Evolutionary conservation across 495 filamentous ascomycete genomes (phyloP).

Genomic region (Amphirosellinia nigrospora): DNA sequence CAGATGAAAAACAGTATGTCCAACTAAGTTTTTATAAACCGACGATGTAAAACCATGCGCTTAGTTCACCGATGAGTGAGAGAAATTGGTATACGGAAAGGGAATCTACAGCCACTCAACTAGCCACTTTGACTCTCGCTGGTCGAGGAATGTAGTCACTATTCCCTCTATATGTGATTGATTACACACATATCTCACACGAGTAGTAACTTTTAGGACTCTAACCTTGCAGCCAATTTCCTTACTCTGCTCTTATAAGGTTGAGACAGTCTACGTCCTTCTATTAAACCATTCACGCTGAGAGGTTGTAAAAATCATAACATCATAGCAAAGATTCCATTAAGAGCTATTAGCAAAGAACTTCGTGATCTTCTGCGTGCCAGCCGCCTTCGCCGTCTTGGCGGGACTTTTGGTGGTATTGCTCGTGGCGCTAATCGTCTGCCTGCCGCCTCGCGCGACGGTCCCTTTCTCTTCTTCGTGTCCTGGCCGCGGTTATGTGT

Average conservation of each 20-base stretch:
- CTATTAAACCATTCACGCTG: not conserved
- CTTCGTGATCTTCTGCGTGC: slow-evolving; percentile 81
- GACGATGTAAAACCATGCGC: not conserved
- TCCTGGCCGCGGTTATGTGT: slow-evolving; percentile 29
- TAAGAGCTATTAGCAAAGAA: slow-evolving; percentile 72
- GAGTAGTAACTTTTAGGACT: not conserved
- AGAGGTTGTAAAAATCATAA: not conserved
- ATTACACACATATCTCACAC: not conserved
- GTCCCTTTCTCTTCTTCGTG: slow-evolving; percentile 21
- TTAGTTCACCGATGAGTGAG: not conserved
- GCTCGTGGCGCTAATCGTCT: slow-evolving; percentile 43
- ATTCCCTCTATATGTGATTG: not conserved
- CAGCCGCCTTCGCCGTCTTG: slow-evolving; percentile 55
- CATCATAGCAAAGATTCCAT: slow-evolving; percentile 22
- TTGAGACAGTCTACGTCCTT: no score
- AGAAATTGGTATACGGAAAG: not conserved
- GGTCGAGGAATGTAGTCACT: not conserved
- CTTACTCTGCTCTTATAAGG: not conserved
- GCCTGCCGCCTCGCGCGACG: slow-evolving; percentile 12
- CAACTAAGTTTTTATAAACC: not conserved
- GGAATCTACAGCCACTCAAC: not conserved
- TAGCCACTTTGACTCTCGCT: not conserved
- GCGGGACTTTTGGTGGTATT: slow-evolving; percentile 43
- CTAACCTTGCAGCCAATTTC: not conserved
- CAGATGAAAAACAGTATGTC: not conserved